These are phyloP conservation scores for Aspergillus nanangensis DNA, from an alignment of 495 filamentous ascomycete genomes.

Conservation along the genomic window DNA sequence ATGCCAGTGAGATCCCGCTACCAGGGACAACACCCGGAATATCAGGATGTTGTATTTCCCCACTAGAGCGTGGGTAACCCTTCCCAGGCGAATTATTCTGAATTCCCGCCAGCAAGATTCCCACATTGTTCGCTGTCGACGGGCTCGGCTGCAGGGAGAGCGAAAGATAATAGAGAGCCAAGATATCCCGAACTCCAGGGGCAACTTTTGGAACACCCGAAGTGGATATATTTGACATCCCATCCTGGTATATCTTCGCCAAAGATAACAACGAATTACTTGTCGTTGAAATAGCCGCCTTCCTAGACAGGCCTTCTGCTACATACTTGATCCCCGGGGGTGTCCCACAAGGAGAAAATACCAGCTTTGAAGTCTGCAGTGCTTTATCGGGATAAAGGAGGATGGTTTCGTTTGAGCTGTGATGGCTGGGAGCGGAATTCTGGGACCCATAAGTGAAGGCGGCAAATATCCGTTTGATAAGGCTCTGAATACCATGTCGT, in stretches of 20 bases:
- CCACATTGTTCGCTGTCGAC: slow-evolving; percentile 97
- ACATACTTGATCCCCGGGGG: slow-evolving; percentile 81
- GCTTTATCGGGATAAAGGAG: slow-evolving; percentile 81
- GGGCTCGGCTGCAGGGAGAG: slow-evolving; percentile 93
- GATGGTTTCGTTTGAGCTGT: slow-evolving; percentile 53
- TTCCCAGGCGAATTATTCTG: slow-evolving; percentile 64
- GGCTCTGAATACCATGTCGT: slow-evolving; percentile 65
- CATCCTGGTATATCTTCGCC: slow-evolving; percentile 98
- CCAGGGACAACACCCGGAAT: slow-evolving; percentile 82
- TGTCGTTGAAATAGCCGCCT: slow-evolving; percentile 84
- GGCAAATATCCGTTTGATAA: slow-evolving; percentile 76
- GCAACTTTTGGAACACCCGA: slow-evolving; percentile 55
- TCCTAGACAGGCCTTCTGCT: slow-evolving; percentile 64
- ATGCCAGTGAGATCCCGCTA: slow-evolving; percentile 80
- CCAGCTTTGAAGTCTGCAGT: slow-evolving; percentile 74
- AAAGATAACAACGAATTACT: slow-evolving; percentile 94
- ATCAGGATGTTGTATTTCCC: slow-evolving; percentile 39
- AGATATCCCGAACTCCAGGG: slow-evolving; percentile 83
- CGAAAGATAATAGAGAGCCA: slow-evolving; percentile 94
- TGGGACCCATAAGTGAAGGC: slow-evolving; percentile 53
- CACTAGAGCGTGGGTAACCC: slow-evolving; percentile 26
- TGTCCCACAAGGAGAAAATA: slow-evolving; percentile 74
- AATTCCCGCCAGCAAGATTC: slow-evolving; percentile 90
- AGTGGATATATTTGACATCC: slow-evolving; percentile 75
- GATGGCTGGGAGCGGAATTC: slow-evolving; percentile 20